phyloP scores from a whole-genome alignment of 148 eudicot genomes.

The Diospyros lotus region DNA sequence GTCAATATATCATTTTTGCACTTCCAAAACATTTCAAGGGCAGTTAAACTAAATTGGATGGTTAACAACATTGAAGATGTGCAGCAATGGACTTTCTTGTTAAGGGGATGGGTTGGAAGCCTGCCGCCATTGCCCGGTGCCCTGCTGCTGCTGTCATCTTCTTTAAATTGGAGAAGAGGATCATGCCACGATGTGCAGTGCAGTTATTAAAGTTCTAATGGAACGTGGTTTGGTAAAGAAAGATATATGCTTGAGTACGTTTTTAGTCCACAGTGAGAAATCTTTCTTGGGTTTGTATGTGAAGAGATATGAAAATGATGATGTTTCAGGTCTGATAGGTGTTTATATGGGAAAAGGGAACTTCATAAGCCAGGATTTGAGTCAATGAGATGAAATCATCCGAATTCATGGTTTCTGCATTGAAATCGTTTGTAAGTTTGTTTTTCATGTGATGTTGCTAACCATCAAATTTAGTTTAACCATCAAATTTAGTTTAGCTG shows the following conservation, averaged over 20 bases:
- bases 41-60: too few species aligned
- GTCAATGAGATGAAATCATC: too few species aligned
- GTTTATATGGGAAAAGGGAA: background rate
- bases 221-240: background rate
- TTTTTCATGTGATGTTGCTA: background rate
- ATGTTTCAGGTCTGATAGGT: background rate
- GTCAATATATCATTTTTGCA: too few species aligned
- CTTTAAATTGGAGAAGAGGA: background rate
- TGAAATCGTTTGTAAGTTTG: background rate
- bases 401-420: background rate
- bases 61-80: too few species aligned
- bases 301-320: background rate
- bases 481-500: too few species aligned
- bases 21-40: too few species aligned
- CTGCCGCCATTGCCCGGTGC: background rate
- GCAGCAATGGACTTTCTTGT: background rate
- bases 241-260: background rate
- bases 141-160: background rate
- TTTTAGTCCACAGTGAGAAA: background rate
- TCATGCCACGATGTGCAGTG: background rate
- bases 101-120: background rate
- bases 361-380: too few species aligned
- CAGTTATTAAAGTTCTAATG: background rate
- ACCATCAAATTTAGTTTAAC: too few species aligned
- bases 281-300: background rate